A percentile compares a stretch with the other conserved stretches of the same genome.
phyloP scores from a whole-genome alignment of 306 rosid genomes.

The Heteromeles arbutifolia region DNA sequence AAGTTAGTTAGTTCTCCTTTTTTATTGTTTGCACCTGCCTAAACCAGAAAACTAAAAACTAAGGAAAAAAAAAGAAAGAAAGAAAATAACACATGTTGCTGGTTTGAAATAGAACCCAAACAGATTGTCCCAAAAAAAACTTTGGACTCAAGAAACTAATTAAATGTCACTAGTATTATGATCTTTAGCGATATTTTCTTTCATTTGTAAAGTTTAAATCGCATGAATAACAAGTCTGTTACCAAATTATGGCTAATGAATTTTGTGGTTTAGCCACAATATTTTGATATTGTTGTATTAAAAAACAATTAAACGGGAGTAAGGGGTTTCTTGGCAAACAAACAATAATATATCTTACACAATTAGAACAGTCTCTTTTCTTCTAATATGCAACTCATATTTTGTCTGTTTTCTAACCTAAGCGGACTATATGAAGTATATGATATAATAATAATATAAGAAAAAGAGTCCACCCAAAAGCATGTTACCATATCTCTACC shows the following conservation, averaged over 20 bases:
- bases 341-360: too few species aligned
- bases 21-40: neutral
- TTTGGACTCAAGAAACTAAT: neutral
- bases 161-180: neutral
- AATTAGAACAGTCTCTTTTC: too few species aligned
- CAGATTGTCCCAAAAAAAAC: neutral
- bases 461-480: neutral
- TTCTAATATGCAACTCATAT: too few species aligned
- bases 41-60: neutral
- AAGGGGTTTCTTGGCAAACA: too few species aligned
- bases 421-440: neutral
- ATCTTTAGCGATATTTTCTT: too few species aligned
- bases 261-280: too few species aligned
- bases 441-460: neutral
- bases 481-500: neutral
- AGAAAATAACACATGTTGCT: neutral
- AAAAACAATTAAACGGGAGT: too few species aligned
- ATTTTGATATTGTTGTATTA: too few species aligned
- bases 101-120: neutral
- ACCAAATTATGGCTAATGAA: too few species aligned
- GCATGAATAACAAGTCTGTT: too few species aligned
- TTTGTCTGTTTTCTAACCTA: neutral
- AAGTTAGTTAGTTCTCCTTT: neutral
- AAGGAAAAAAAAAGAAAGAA: neutral
- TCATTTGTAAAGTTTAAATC: too few species aligned